Base-by-base conservation (phyloP, 1,284 basidiomycete species). In the Ganoderma boninense region DNA sequence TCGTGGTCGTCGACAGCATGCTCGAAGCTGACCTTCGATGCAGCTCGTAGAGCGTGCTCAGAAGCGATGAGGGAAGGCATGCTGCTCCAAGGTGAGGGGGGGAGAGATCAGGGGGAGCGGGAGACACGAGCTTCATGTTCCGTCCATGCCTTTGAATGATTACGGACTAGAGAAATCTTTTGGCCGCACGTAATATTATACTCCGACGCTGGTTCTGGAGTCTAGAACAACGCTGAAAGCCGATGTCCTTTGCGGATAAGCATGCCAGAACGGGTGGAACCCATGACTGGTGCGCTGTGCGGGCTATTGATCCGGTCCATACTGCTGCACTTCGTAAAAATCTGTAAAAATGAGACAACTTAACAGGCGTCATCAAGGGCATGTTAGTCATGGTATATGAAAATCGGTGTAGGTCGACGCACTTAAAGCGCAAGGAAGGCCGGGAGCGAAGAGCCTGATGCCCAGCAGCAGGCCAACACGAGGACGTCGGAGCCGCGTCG, bases 1-100 rank as follows among this genome's bases (percentile, higher is more conserved):
- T 66, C 66, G 32, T 57, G 42, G n/a, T 71, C 72, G 6, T 69
- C 54, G 3, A 69, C 52, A 0, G 66, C 64, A 13, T 44, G 46
- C 0, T 73, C 66, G 10, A 69, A 5, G 26, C 62, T 71, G 14
- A 52, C 38, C 38, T 64, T 64, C 2, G 60, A 64, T 4, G 23
- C 40, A 23, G 38, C 60, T 13, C 60, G 60, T n/a, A 42, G 13
- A 18, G 40, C 13, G 14, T 42, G 60, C 43, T 62, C 23, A 29
- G 60, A 20, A 14, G 42, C 40, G n/a, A 42, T n/a, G 40, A 43
- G 40, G 60, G 40, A 23, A 5, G 60, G 5, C 60, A 62, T 62
- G 35, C 18, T 40, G 7, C 29, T 60, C 32, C 57, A 10, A 60
- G 57, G 43, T 62, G 60, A 42, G 23, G 26, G 40, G 1, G 23